Evolutionary conservation across 345 rosid species (phyloP).

Genomic region (Mercurialis annua): DNA sequence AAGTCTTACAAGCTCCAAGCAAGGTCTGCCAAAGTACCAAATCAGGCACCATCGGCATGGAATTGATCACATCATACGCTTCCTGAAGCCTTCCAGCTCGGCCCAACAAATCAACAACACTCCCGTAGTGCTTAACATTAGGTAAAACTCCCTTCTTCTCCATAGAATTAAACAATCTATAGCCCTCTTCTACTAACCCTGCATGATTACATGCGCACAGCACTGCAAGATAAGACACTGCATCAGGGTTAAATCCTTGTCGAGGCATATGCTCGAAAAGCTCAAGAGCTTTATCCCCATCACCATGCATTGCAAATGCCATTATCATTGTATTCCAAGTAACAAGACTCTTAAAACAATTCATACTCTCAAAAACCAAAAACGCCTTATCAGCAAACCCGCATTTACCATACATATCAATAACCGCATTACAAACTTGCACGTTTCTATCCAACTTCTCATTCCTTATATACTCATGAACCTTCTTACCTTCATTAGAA

Average conservation of each 20-base stretch:
- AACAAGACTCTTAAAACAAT: conserved; percentile 44
- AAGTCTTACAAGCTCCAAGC: conserved; percentile 73
- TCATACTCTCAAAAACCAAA: conserved; percentile 50
- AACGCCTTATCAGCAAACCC: conserved; percentile 70
- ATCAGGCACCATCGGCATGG: conserved; percentile 63
- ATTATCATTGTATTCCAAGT: conserved; percentile 92
- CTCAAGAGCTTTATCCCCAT: conserved; percentile 56
- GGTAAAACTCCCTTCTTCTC: conserved; percentile 42
- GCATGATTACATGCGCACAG: conserved; percentile 78
- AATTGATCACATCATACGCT: conserved; percentile 58
- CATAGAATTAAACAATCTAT: conserved; percentile 55
- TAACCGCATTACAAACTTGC: conserved; percentile 63
- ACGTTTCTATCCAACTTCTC: conserved; percentile 51
- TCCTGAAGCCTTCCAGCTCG: conserved; percentile 71
- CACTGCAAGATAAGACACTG: conserved; percentile 58
- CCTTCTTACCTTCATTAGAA: conserved; percentile 54
- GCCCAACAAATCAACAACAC: conserved; percentile 74
- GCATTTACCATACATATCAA: conserved; percentile 84
- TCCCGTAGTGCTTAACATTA: conserved; percentile 76
- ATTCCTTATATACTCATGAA: conserved; percentile 43
- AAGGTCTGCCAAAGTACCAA: conserved; percentile 79
- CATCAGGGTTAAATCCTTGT: conserved; percentile 50
- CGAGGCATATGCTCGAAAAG: conserved; percentile 52
- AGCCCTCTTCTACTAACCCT: conserved; percentile 75
- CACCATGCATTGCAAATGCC: conserved; percentile 82